Base-by-base conservation (phyloP, 2,329 filamentous ascomycete species). In the Alternaria novae-zelandiae region DNA sequence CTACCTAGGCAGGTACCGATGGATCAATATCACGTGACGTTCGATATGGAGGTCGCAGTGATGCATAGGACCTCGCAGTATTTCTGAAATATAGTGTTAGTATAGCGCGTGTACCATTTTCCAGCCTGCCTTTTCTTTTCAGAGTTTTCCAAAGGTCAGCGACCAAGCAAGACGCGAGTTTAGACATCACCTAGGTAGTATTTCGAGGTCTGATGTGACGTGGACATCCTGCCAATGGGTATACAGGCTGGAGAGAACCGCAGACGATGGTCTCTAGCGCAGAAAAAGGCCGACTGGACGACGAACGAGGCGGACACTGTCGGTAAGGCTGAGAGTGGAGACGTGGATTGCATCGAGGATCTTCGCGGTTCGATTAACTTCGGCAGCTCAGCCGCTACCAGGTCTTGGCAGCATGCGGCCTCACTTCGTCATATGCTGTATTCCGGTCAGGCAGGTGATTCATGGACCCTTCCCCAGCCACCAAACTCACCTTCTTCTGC, bases 321-420 rank as follows among this genome's bases (percentile, higher is more conserved):
- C 26, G 41, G 41, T 44, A 70, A 63, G 68, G 70, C 66, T 72
- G 68, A 59, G 66, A 57, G 63, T 63, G 59, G 61, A 59, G 58
- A 57, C 63, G 21, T 49, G 46, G 50, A 47, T 45, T 51, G 41
- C 56, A 70, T 68, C 71, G 70, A 74, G 70, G 68, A 65, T 63
- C 63, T 74, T 74, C 36, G 36, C 36, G 36, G 36, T 41, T 41
- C 71, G 63, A 74, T 67, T 32, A 26, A 41, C 26, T 72, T 73
- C 68, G 49, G 62, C 65, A 59, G 65, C 61, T 56, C 55, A 41
- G 36, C 65, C 53, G 64, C 60, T 55, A 57, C 57, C 17, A 44
- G 41, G 54, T 41, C 59, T 63, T 68, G 61, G 59, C 65, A 59
- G 59, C 47, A 59, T 44, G 58, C 54, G 54, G 32, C 44, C 30